Evolutionary conservation across 805 yeast genomes (phyloP), one percentile per base, ranked within the genome.

Genomic region (Metschnikowia gelsemii): DNA sequence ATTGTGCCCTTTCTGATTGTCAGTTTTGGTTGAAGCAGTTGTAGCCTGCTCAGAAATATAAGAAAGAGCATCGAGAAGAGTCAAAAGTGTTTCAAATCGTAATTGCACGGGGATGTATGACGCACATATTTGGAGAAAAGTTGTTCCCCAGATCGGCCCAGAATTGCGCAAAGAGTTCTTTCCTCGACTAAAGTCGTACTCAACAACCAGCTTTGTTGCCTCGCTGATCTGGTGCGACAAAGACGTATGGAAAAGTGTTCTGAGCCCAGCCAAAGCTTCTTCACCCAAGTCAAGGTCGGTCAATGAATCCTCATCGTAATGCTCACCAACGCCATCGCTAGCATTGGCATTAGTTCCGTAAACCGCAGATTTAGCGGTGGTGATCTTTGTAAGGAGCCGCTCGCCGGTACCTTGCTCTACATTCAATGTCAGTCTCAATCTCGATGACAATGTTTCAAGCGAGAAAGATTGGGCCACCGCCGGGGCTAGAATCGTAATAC

Each of bases 101-200:
- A 80, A 71, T 57, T 80, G 96, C 27, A 81, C 93, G 0, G 88
- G 97, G 8, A 87, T 78, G 77, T 90, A 87, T 28, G 78, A 75
- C 6, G 89, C 80, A 43, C 87, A 75, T 47, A 79, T 67, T 47
- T 81, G 82, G 26, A 87, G 63, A 34, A 90, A 66, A 8, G 70
- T 61, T 21, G 74, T 67, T 2, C 77, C 68, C 90, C 90, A 84
- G 5, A 56, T 32, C 32, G 63, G 14, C 35, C 55, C 46, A 4
- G 70, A n/a, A n/a, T n/a, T n/a, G n/a, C n/a, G n/a, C n/a, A n/a
- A n/a, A n/a, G n/a, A 27, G 30, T 78, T 4, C 20, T 36, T 18
- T 14, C 30, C 30, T 11, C 14, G 25, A 13, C 19, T 55, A 50
- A 71, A 76, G 12, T 56, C 60, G 46, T 54, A 43, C 28, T 66